These are phyloP conservation scores for Malassezia furfur DNA, from an alignment of 1,284 basidiomycete genomes.

Conservation along the genomic window DNA sequence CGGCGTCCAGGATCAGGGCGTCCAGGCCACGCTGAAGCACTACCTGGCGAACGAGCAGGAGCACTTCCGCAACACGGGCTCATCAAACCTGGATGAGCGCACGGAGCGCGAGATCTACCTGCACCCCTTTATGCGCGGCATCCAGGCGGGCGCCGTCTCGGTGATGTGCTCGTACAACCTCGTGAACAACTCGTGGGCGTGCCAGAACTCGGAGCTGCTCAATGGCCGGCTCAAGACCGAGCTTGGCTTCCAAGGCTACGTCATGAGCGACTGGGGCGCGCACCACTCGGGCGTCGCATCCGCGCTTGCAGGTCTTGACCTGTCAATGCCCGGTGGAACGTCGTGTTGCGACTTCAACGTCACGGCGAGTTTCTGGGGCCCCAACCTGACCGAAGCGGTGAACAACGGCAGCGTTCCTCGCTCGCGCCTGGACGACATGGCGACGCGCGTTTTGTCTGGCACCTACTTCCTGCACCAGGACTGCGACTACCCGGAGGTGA, in stretches of 20 bases:
- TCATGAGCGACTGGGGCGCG: slow-evolving; percentile 45
- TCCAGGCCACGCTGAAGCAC: slow-evolving; percentile 49
- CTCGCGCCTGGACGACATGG: slow-evolving; percentile 53
- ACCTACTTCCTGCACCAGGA: slow-evolving; percentile 49
- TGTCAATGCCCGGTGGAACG: slow-evolving; percentile 50
- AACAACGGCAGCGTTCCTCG: slow-evolving; percentile 61
- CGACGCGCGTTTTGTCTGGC: slow-evolving; percentile 42
- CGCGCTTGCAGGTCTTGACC: slow-evolving; percentile 61
- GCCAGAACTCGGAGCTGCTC: slow-evolving; percentile 60
- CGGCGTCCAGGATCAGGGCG: slow-evolving; percentile 37
- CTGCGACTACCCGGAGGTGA: slow-evolving; percentile 35
- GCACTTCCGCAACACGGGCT: slow-evolving; percentile 34
- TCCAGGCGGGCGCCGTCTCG: slow-evolving; percentile 50
- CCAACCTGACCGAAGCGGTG: slow-evolving; percentile 59
- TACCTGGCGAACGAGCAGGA: slow-evolving; percentile 46
- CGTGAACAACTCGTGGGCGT: slow-evolving; percentile 54
- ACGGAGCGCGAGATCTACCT: slow-evolving; percentile 56
- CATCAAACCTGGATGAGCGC: slow-evolving; percentile 58
- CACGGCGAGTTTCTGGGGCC: slow-evolving; percentile 21
- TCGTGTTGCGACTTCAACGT: slow-evolving; percentile 20
- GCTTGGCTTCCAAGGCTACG: slow-evolving; percentile 66
- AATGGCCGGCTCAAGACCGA: slow-evolving; percentile 67
- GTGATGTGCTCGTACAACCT: slow-evolving; percentile 52
- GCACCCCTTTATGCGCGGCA: slow-evolving; percentile 39
- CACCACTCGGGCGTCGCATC: slow-evolving; percentile 42